Percentiles rank a stretch among this genome's conserved stretches.
These are phyloP conservation scores for Annulohypoxylon truncatum DNA, from an alignment of 2,329 filamentous ascomycete species.

Conservation along the genomic window DNA sequence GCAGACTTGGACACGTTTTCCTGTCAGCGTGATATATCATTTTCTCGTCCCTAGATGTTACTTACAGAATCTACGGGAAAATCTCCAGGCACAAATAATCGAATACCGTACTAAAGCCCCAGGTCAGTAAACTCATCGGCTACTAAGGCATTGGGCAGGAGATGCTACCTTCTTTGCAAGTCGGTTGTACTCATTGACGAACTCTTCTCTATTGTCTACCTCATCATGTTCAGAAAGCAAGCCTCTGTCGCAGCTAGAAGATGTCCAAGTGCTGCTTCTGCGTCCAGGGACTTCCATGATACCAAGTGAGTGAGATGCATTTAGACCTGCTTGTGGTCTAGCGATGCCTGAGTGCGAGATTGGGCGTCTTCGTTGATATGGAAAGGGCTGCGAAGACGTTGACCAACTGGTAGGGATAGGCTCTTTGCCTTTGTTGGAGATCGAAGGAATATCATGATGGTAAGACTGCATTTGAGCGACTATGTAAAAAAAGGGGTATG, in stretches of 20 bases:
- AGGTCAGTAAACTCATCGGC: conserved; percentile 17
- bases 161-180: conserved; percentile 66
- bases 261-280: conserved; percentile 66
- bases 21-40: conserved; percentile 5
- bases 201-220: conserved; percentile 59
- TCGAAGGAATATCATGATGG: conserved; percentile 42
- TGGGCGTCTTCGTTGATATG: conserved; percentile 27
- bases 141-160: background rate
- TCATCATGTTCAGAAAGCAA: conserved; percentile 62
- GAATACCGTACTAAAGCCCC: conserved; percentile 65
- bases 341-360: conserved; percentile 38
- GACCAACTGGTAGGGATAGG: conserved; percentile 29
- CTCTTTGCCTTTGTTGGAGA: conserved; percentile 43
- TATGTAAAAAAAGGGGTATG: conserved; percentile 22
- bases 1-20: conserved; percentile 24
- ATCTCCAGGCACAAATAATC: conserved; percentile 48
- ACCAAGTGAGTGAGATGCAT: conserved; percentile 34
- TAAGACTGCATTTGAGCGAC: conserved; percentile 49
- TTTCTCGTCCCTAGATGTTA: background rate
- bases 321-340: conserved; percentile 29
- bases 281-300: conserved; percentile 29
- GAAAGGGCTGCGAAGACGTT: conserved; percentile 31
- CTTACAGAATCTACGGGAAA: conserved; percentile 43
- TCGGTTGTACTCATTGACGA: conserved; percentile 69
- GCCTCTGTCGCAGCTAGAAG: conserved; percentile 63